These are phyloP conservation scores for Trifolium fragiferum DNA, from an alignment of 306 rosid genomes.

Conservation along the genomic window DNA sequence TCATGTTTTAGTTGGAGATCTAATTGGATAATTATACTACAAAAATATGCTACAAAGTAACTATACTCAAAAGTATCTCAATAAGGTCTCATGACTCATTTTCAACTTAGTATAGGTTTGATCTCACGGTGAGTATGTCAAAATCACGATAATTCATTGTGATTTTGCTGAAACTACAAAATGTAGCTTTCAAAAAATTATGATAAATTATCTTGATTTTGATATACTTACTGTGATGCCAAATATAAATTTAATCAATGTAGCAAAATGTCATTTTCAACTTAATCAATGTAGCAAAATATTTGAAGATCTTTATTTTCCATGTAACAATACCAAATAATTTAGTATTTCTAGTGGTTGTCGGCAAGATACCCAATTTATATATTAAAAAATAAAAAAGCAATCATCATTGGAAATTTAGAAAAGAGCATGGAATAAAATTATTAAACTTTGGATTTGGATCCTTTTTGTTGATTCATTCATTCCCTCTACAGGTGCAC, in stretches of 20 bases:
- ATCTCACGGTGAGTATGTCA: too few relatives aligned
- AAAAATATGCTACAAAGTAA: not conserved
- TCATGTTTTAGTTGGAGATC: too few relatives aligned
- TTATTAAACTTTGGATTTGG: not conserved
- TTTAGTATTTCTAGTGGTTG: not conserved
- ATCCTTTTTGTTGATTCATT: not conserved
- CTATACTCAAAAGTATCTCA: not conserved
- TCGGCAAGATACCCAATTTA: not conserved
- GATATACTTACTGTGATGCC: too few relatives aligned
- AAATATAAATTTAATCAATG: too few relatives aligned
- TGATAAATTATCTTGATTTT: too few relatives aligned
- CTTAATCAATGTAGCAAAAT: not conserved
- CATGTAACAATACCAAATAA: not conserved
- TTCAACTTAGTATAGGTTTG: too few relatives aligned
- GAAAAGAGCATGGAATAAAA: not conserved
- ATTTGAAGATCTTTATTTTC: not conserved
- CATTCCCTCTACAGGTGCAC: conserved; percentile 59
- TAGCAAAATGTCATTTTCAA: not conserved
- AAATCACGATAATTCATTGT: too few relatives aligned
- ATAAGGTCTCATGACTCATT: not conserved
- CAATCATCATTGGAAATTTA: not conserved
- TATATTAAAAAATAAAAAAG: not conserved
- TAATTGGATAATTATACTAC: too few relatives aligned
- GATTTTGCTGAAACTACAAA: too few relatives aligned
- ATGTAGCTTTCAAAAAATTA: too few relatives aligned